Evolutionary conservation across 306 rosid species (phyloP).

Genomic region (cucumber (Cucumis sativus)): DNA sequence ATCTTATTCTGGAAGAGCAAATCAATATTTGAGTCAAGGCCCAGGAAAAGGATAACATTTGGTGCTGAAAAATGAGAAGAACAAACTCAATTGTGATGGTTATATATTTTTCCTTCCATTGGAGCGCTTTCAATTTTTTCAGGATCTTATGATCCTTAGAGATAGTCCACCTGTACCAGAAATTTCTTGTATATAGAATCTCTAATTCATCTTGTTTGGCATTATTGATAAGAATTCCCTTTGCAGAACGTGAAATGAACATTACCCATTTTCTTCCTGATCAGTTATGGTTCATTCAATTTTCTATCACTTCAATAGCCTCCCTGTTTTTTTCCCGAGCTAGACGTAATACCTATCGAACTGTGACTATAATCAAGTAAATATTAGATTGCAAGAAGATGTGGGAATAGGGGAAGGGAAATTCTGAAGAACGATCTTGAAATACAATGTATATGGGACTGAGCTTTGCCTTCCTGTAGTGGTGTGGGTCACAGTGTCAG

Average conservation of each 20-base stretch:
- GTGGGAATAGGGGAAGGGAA: not conserved
- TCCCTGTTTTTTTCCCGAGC: not conserved
- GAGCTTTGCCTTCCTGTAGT: not conserved
- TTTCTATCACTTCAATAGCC: not conserved
- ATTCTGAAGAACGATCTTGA: not conserved
- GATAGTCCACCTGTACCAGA: not conserved
- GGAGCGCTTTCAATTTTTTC: constrained; percentile 3
- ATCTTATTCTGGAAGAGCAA: not conserved
- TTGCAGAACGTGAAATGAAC: constrained; percentile 1
- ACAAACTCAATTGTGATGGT: not conserved
- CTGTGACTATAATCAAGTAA: not conserved
- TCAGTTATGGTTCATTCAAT: not conserved
- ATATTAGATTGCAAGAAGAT: not conserved
- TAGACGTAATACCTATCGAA: not conserved
- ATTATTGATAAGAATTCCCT: not conserved
- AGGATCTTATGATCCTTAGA: not conserved
- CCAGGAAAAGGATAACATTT: not conserved
- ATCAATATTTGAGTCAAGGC: not conserved
- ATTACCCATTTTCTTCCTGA: not conserved
- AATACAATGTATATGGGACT: not conserved
- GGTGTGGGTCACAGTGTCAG: not conserved
- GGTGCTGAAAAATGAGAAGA: not conserved
- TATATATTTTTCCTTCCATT: not conserved
- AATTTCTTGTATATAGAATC: constrained; percentile 5
- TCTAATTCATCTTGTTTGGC: not conserved